These are phyloP conservation scores for grape (Vitis vinifera) DNA, from an alignment of 164 flowering plant species.

Conservation along the genomic window ASM3070453v1 NC_081814.1:7720001-7720500, in stretches of 20 bases:
- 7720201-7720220: not conserved
- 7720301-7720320: not conserved
- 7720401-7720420: slow-evolving; percentile 10
- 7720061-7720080: slow-evolving; percentile 23
- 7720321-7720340: not conserved
- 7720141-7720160: not conserved
- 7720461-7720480: not conserved
- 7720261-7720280: not conserved
- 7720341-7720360: not conserved
- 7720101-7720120: slow-evolving; percentile 23
- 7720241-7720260: no score
- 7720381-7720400: slow-evolving; percentile 10
- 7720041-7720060: slow-evolving; percentile 14
- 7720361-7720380: not conserved
- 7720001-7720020: slow-evolving; percentile 61
- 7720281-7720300: not conserved
- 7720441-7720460: slow-evolving; percentile 1
- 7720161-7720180: no score
- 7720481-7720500: not conserved
- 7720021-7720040: slow-evolving; percentile 42
- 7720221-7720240: not conserved
- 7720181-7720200: not conserved
- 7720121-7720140: not conserved
- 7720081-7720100: slow-evolving; percentile 2
- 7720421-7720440: not conserved